phyloP scores from a whole-genome alignment of 306 rosid genomes.

The Dalbergia oliveri region DNA sequence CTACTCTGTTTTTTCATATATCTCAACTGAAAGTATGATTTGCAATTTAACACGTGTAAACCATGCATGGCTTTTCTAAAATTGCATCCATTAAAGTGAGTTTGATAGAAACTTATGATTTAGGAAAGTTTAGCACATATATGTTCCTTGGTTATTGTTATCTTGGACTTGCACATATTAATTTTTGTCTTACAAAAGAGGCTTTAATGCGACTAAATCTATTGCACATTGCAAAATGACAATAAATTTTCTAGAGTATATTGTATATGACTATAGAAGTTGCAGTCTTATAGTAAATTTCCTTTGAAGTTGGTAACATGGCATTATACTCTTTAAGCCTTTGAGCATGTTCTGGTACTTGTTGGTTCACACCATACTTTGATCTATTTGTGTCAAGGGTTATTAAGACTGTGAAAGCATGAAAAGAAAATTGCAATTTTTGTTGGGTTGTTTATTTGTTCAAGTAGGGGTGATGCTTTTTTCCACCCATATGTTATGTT shows the following conservation, averaged over 20 bases:
- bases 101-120: not conserved
- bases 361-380: too few relatives aligned
- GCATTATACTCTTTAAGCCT: conserved; percentile 6
- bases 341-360: not conserved
- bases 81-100: not conserved
- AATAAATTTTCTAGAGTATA: not conserved
- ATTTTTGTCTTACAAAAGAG: conserved; percentile 3
- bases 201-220: not conserved
- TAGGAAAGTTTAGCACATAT: conserved; percentile 20
- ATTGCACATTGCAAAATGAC: not conserved
- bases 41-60: not conserved
- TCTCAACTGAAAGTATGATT: not conserved
- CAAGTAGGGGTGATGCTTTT: too few relatives aligned
- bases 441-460: too few relatives aligned
- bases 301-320: conserved; percentile 10
- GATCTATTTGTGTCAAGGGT: conserved; percentile 14
- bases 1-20: not conserved
- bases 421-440: too few relatives aligned
- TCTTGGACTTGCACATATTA: not conserved
- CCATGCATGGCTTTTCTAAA: not conserved
- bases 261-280: not conserved
- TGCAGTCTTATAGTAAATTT: not conserved
- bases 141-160: not conserved
- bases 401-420: too few relatives aligned
- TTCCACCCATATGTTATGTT: too few relatives aligned